A percentile compares a stretch with the other conserved stretches of the same genome.
These are phyloP conservation scores for Reutealis trisperma DNA, from an alignment of 345 rosid genomes.

Conservation along the genomic window DNA sequence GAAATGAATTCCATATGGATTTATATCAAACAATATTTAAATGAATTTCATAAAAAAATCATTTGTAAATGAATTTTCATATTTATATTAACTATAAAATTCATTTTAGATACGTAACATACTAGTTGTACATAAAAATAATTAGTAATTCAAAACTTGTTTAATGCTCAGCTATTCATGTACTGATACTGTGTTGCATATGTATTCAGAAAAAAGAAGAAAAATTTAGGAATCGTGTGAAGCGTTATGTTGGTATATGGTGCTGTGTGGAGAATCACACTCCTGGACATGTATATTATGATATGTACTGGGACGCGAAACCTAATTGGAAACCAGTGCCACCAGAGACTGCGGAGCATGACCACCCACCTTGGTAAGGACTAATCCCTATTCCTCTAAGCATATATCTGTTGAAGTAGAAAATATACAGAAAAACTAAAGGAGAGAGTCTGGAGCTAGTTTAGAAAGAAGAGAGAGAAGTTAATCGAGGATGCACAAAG, in stretches of 20 bases:
- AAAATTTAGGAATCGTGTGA: constrained; percentile 71
- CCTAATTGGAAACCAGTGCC: constrained; percentile 89
- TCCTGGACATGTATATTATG: constrained; percentile 92
- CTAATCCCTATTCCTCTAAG: not conserved
- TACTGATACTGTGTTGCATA: constrained; percentile 21
- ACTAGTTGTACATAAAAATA: too few relatives aligned
- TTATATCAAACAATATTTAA: too few relatives aligned
- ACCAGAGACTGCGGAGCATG: constrained; percentile 68
- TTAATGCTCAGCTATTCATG: not conserved
- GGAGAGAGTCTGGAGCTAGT: not conserved
- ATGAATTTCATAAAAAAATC: too few relatives aligned
- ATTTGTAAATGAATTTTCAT: too few relatives aligned
- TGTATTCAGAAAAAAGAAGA: constrained; percentile 58
- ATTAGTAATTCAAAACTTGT: too few relatives aligned
- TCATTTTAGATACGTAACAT: too few relatives aligned
- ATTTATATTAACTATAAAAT: too few relatives aligned
- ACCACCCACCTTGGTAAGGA: constrained; percentile 59
- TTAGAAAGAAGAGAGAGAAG: not conserved
- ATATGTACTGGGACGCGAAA: constrained; percentile 98
- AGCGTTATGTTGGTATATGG: constrained; percentile 90
- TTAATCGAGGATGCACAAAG: not conserved
- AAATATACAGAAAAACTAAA: not conserved
- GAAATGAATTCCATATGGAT: too few relatives aligned
- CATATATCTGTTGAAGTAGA: not conserved
- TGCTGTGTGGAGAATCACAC: constrained; percentile 75